A percentile compares a stretch with the other conserved stretches of the same genome.
Evolutionary conservation across 2,329 filamentous ascomycete genomes (phyloP).

Genomic region (Biscogniauxia mediterranea): DNA sequence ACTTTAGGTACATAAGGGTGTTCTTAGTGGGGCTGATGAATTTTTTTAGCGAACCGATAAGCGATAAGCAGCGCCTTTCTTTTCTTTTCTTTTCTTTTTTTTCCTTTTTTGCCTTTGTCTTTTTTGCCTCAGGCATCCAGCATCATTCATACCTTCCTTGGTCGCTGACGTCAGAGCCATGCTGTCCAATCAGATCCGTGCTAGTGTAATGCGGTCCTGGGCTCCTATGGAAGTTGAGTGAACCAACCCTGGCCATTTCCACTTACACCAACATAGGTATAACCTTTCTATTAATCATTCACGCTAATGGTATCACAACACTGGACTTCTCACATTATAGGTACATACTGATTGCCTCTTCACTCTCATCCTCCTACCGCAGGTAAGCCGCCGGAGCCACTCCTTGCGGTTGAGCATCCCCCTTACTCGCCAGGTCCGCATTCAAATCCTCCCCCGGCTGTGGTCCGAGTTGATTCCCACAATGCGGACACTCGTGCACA

Average conservation of each 20-base stretch:
- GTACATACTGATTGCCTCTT: neutral
- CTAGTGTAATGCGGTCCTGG: neutral
- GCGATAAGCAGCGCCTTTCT: neutral
- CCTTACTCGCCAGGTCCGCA: slow-evolving; percentile 6
- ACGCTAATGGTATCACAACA: no score
- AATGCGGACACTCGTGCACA: slow-evolving; percentile 9
- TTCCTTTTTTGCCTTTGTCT: no score
- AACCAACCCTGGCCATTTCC: no score
- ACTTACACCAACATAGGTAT: no score
- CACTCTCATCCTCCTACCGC: neutral
- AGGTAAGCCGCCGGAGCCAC: slow-evolving; percentile 9
- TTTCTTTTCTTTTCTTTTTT: no score
- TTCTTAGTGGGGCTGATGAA: neutral
- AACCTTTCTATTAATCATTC: no score
- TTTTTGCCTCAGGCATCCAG: slow-evolving; percentile 3
- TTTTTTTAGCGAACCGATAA: slow-evolving; percentile 8
- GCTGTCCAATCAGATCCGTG: neutral
- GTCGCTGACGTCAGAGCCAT: neutral
- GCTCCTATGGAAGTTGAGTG: no score
- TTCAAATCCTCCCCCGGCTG: slow-evolving; percentile 2
- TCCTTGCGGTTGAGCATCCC: slow-evolving; percentile 13
- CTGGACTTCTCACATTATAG: no score
- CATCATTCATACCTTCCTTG: neutral
- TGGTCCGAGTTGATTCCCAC: slow-evolving; percentile 5
- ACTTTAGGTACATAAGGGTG: no score